These are phyloP conservation scores for Cymbidium sinense DNA, from an alignment of 106 monocot genomes.

Conservation along the genomic window DNA sequence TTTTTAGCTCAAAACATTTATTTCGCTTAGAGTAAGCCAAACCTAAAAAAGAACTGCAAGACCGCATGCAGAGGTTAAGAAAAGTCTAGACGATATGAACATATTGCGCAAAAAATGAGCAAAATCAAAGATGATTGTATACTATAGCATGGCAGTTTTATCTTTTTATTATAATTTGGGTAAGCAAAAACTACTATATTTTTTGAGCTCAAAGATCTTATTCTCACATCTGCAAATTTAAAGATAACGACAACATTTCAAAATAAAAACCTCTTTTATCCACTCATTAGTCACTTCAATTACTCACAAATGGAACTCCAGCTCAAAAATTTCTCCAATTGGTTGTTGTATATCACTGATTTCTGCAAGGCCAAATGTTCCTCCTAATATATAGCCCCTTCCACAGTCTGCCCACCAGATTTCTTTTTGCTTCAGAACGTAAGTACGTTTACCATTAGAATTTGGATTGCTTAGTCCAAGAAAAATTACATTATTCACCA, in stretches of 20 bases:
- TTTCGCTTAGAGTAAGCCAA: too few species aligned
- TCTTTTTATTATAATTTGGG: too few species aligned
- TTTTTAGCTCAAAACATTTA: too few species aligned
- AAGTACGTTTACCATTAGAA: background rate
- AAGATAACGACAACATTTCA: background rate
- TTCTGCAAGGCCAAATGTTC: constrained; percentile 14
- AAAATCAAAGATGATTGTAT: too few species aligned
- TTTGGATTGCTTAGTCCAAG: background rate
- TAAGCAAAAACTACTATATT: too few species aligned
- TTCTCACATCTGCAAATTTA: background rate
- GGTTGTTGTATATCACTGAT: constrained; percentile 22
- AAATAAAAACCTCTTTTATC: background rate
- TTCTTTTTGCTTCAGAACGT: background rate
- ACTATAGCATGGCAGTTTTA: too few species aligned
- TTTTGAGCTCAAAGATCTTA: background rate
- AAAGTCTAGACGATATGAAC: too few species aligned
- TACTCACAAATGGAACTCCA: constrained; percentile 15
- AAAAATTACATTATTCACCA: constrained; percentile 8
- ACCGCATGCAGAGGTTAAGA: too few species aligned
- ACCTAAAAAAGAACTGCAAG: too few species aligned
- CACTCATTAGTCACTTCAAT: background rate
- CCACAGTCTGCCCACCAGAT: background rate
- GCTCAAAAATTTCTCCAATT: constrained; percentile 40
- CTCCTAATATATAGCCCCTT: background rate
- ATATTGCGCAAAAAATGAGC: too few species aligned